Evolutionary conservation across 805 yeast species (phyloP).

Genomic region (Ogataea paradorogensis): DNA sequence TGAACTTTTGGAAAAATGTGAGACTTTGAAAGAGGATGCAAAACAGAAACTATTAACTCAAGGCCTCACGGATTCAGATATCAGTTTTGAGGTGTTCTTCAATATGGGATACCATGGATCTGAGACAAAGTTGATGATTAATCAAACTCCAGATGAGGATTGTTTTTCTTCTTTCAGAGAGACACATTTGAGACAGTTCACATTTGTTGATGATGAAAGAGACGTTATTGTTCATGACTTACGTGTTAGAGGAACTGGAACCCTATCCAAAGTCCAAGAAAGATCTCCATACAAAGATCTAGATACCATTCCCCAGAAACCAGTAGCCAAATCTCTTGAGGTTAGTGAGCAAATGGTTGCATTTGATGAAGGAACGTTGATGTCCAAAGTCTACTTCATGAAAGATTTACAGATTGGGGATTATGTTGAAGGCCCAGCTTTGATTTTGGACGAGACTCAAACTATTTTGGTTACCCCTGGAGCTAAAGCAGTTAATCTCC

Average conservation of each 20-base stretch:
- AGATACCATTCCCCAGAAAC: slow-evolving; percentile 46
- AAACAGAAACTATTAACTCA: slow-evolving; percentile 25
- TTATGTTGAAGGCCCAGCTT: slow-evolving; percentile 46
- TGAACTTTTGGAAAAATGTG: slow-evolving; percentile 18
- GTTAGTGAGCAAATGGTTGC: slow-evolving; percentile 43
- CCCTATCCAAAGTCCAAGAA: slow-evolving; percentile 34
- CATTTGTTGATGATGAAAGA: slow-evolving; percentile 54
- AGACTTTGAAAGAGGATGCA: slow-evolving; percentile 16
- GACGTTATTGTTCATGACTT: slow-evolving; percentile 59
- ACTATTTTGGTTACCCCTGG: slow-evolving; percentile 37
- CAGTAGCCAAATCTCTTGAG: slow-evolving; percentile 35
- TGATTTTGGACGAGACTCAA: slow-evolving; percentile 37
- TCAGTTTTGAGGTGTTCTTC: slow-evolving; percentile 30
- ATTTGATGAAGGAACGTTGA: slow-evolving; percentile 23
- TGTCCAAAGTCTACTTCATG: slow-evolving; percentile 43
- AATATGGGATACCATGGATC: slow-evolving; percentile 80
- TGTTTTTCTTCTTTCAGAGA: slow-evolving; percentile 44
- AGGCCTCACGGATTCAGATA: slow-evolving; percentile 11
- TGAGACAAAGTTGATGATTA: slow-evolving; percentile 71
- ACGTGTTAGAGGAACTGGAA: slow-evolving; percentile 63
- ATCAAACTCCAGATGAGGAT: slow-evolving; percentile 29
- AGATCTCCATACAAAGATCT: slow-evolving; percentile 19
- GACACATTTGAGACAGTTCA: slow-evolving; percentile 62
- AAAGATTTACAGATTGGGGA: slow-evolving; percentile 49
- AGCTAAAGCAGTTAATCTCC: slow-evolving; percentile 32